Percentiles rank a stretch among this genome's conserved stretches.
phyloP scores from a whole-genome alignment of 257 asterid species.

The Scutellaria minor region DNA sequence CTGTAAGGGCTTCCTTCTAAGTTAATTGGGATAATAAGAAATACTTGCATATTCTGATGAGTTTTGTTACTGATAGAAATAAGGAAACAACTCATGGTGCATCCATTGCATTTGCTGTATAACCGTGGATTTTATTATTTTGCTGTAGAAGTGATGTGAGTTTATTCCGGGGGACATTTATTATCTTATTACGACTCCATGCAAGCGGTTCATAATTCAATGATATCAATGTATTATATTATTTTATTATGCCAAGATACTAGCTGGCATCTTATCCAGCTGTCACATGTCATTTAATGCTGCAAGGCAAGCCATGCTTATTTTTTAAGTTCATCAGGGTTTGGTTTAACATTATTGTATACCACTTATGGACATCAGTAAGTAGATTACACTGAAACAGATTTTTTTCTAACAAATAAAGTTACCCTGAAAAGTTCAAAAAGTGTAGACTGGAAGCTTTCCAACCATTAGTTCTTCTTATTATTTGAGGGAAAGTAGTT shows the following conservation, averaged over 20 bases:
- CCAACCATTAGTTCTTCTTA: background rate
- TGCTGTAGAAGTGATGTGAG: conserved; percentile 24
- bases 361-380: no score
- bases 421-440: background rate
- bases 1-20: conserved; percentile 53
- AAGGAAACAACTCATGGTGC: conserved; percentile 17
- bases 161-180: conserved; percentile 1
- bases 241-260: background rate
- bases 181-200: background rate
- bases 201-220: conserved; percentile 12
- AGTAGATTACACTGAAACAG: background rate
- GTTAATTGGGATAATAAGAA: conserved; percentile 14
- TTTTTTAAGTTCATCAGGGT: background rate
- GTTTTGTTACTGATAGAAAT: conserved; percentile 26
- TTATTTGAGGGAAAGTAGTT: background rate
- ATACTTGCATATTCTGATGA: conserved; percentile 13
- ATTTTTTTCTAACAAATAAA: background rate
- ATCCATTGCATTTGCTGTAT: conserved; percentile 19
- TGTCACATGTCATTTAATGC: background rate
- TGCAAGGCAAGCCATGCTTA: background rate
- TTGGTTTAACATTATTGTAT: background rate
- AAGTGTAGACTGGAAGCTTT: background rate
- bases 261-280: background rate
- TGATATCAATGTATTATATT: background rate
- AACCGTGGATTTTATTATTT: conserved; percentile 20